phyloP scores from a whole-genome alignment of 2,329 filamentous ascomycete species.

The Alternaria sp. region DNA sequence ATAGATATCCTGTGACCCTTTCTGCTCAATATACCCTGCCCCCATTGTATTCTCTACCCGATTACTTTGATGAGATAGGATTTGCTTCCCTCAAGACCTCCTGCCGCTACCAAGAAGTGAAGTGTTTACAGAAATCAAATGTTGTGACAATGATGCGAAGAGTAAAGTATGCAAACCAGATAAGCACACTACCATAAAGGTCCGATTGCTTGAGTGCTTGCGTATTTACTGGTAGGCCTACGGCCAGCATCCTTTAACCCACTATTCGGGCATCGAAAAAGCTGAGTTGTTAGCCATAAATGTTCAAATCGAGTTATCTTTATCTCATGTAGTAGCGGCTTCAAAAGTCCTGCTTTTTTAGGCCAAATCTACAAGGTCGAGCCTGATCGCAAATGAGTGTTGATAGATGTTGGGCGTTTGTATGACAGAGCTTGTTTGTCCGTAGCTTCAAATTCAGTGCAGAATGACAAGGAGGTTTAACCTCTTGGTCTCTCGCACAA shows the following conservation, averaged over 20 bases:
- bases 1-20: background rate
- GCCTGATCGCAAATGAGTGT: background rate
- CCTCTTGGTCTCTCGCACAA: background rate
- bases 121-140: background rate
- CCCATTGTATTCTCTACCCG: background rate
- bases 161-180: accelerated
- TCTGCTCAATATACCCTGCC: background rate
- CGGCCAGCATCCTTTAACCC: background rate
- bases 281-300: background rate
- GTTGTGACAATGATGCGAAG: background rate
- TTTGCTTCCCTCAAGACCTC: background rate
- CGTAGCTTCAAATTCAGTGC: background rate
- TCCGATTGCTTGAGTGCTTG: background rate
- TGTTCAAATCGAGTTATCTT: too few species aligned
- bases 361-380: background rate
- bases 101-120: background rate
- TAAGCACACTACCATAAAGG: background rate
- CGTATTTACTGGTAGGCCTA: background rate
- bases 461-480: background rate
- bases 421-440: background rate
- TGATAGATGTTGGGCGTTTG: background rate
- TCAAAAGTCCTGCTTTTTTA: accelerated
- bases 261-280: accelerated
- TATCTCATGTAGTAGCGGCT: too few species aligned
- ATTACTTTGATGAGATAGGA: background rate